A percentile compares a stretch with the other conserved stretches of the same genome.
These are phyloP conservation scores for Apodospora peruviana DNA, from an alignment of 495 filamentous ascomycete genomes.

Conservation along the genomic window DNA sequence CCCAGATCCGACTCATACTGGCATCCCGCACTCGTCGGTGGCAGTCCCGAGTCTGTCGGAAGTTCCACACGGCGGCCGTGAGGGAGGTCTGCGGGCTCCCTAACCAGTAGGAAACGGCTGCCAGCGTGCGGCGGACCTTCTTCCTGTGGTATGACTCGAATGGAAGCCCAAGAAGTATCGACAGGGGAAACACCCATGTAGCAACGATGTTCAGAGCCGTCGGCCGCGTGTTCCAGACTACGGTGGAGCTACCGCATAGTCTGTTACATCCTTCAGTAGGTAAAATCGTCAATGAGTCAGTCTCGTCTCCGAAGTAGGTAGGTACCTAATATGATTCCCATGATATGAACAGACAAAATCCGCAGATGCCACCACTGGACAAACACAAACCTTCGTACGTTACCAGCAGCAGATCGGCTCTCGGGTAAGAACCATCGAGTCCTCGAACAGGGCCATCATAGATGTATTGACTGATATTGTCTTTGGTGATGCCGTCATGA, in stretches of 20 bases:
- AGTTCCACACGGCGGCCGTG: slow-evolving; percentile 8
- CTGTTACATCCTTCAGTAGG: not conserved
- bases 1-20: not conserved
- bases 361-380: too few relatives aligned
- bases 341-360: too few relatives aligned
- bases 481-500: not conserved
- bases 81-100: slow-evolving; percentile 9
- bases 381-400: not conserved
- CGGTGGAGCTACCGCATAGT: not conserved
- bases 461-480: not conserved
- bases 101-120: slow-evolving; percentile 3
- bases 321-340: too few relatives aligned
- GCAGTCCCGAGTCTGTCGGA: slow-evolving; percentile 6
- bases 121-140: slow-evolving; percentile 1
- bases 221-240: not conserved
- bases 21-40: not conserved
- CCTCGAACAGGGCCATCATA: not conserved
- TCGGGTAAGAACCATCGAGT: not conserved
- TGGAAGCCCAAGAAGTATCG: slow-evolving; percentile 6
- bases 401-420: not conserved
- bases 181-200: slow-evolving; percentile 8
- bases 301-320: too few relatives aligned
- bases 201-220: not conserved
- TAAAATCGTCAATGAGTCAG: too few relatives aligned
- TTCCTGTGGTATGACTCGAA: slow-evolving; percentile 4